These are phyloP conservation scores for Rostrohypoxylon terebratum DNA, from an alignment of 495 filamentous ascomycete species.

Conservation along the genomic window DNA sequence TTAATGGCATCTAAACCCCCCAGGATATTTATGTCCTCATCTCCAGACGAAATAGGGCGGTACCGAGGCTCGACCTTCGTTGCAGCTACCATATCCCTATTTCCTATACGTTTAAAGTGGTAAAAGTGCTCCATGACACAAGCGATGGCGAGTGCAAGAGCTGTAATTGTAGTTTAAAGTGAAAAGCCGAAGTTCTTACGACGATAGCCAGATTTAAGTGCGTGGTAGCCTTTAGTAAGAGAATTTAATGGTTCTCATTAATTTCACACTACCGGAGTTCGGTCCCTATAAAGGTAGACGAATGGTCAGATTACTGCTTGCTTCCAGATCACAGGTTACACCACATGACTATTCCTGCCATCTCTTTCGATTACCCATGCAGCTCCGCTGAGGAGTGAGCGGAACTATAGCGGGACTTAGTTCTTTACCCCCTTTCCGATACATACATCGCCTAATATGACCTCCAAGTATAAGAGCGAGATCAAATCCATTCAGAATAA, in stretches of 20 bases:
- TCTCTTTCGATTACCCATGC: background rate
- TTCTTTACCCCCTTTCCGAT: background rate
- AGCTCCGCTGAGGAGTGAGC: background rate
- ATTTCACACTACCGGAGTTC: background rate
- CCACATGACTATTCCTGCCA: background rate
- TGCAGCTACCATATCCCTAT: background rate
- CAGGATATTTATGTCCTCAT: background rate
- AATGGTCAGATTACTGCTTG: background rate
- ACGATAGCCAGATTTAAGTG: background rate
- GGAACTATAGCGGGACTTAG: background rate
- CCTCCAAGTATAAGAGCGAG: background rate
- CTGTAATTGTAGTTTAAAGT: background rate
- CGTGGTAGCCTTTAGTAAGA: background rate
- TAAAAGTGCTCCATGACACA: background rate
- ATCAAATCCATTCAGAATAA: background rate
- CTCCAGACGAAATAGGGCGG: background rate
- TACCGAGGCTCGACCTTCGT: background rate
- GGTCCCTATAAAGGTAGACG: background rate
- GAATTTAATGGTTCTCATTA: background rate
- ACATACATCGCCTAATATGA: background rate
- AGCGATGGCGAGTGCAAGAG: background rate
- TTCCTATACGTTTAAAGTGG: background rate
- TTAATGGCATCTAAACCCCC: background rate
- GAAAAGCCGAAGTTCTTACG: background rate
- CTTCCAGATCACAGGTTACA: background rate